Base-by-base conservation (phyloP, 176 grass and related monocot genomes). In the Ananas comosus region DNA sequence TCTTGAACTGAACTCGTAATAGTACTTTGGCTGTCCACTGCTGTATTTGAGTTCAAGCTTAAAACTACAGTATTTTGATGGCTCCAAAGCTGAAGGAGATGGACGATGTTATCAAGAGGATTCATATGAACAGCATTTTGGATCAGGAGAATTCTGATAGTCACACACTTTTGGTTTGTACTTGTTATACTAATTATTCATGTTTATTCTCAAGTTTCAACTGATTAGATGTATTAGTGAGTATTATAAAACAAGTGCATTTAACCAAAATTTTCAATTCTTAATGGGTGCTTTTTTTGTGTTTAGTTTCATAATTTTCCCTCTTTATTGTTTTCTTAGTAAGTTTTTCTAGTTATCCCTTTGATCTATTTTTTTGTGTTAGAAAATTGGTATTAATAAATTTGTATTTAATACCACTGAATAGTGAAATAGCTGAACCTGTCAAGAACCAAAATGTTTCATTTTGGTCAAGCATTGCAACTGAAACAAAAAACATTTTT, bases 61-160 rank as follows among this genome's bases (percentile, higher is more conserved):
- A 5, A 79, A 80, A 72, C 75, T 18, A 74, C 78, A 97, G 93
- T 72, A 67, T 72, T 63, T 80, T 92, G 79, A 97, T 97, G 93
- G 19, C 80, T 56, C 82, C 81, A 77, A 97, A 92, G 79, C 85
- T 97, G 69, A 97, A 90, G 74, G 93, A 97, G 64, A 97, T 97
- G 86, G 89, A 97, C 85, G 84, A 90, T 70, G 86, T 97, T 11
- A 92, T 97, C 76, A 92, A 70, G 84, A 73, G 21, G 71, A 86
- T 97, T 65, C 84, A 97, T 74, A 27, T 33, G 68, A 71, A 64
- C 51, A 71, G 49, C 68, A 80, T 14, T 19, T 68, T 81, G 72
- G 53, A 84, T 83, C 81, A 79, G 2, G 72, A 83, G 23, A 80
- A 85, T 67, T 56, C 49, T 13, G 58, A 71, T 50, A 82, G 65